These are phyloP conservation scores for Fusarium virguliforme DNA, from an alignment of 2,329 filamentous ascomycete species.

Conservation along the genomic window DNA sequence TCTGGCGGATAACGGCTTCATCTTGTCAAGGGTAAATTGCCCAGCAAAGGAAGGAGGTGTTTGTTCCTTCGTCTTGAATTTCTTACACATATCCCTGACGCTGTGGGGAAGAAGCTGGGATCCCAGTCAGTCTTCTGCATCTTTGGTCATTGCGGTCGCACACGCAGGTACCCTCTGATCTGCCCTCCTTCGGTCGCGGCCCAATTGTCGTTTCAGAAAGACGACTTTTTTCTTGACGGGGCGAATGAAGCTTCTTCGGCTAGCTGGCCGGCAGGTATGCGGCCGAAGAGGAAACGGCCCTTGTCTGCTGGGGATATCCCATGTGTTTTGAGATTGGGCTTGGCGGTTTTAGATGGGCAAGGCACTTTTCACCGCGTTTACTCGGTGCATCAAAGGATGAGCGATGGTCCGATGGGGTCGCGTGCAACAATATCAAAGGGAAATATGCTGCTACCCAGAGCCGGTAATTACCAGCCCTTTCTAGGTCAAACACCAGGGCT, in stretches of 20 bases:
- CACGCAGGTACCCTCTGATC: conserved; percentile 42
- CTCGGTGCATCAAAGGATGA: conserved; percentile 4
- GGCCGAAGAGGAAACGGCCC: conserved; percentile 15
- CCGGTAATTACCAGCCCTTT: conserved; percentile 22
- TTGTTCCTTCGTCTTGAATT: not conserved
- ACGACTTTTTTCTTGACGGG: conserved; percentile 24
- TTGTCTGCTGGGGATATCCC: conserved; percentile 23
- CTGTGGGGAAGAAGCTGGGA: conserved; percentile 33
- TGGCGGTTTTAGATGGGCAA: conserved; percentile 6
- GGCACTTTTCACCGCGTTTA: conserved; percentile 4
- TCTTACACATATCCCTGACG: conserved; percentile 13
- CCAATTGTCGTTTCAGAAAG: conserved; percentile 41
- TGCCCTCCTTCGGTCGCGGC: conserved; percentile 21
- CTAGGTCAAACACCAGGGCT: conserved; percentile 8
- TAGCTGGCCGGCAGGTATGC: conserved; percentile 17
- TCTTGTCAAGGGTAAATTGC: conserved; percentile 1
- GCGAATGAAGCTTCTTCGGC: conserved; percentile 21
- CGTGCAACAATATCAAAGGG: not conserved
- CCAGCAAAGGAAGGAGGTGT: not conserved
- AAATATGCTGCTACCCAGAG: conserved; percentile 16
- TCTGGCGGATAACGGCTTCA: conserved; percentile 15
- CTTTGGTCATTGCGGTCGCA: conserved; percentile 16
- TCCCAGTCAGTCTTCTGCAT: conserved; percentile 15
- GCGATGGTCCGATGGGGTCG: not conserved
- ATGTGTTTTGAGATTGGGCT: conserved; percentile 14